Conservation (phyloP, 257 asterid species). For the Rhazya stricta region DNA sequence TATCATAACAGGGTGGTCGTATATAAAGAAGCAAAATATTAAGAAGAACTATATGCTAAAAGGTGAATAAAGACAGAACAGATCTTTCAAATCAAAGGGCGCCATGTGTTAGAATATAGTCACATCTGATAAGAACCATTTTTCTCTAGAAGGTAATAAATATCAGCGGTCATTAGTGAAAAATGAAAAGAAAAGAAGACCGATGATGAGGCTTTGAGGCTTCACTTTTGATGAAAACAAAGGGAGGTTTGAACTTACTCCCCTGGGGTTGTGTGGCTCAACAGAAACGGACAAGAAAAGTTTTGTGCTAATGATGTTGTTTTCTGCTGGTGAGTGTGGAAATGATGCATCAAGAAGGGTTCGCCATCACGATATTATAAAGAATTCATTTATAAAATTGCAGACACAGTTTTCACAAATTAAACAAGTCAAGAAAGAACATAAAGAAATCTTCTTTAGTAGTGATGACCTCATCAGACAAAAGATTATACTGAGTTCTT, state of each 20-base stretch:
- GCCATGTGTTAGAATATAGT: constrained; percentile 48
- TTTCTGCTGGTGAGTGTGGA: constrained; percentile 39
- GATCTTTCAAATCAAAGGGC: constrained; percentile 31
- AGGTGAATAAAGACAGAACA: constrained; percentile 11
- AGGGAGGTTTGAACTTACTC: constrained; percentile 15
- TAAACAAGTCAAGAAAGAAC: background rate
- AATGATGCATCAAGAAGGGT: constrained; percentile 28
- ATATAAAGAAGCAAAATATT: constrained; percentile 2
- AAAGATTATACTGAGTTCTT: background rate
- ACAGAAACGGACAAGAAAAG: constrained; percentile 42
- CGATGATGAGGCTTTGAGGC: constrained; percentile 31
- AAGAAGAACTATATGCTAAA: background rate
- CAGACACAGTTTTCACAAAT: constrained; percentile 9
- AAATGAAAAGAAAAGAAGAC: constrained; percentile 4
- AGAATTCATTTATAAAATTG: background rate
- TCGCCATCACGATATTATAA: constrained; percentile 5
- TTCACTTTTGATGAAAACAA: constrained; percentile 25
- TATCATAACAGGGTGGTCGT: constrained; percentile 19
- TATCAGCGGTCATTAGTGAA: background rate
- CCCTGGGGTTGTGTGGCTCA: background rate
- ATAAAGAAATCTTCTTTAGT: background rate
- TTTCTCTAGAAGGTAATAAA: constrained; percentile 33
- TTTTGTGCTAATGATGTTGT: constrained; percentile 49
- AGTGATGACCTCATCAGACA: constrained; percentile 2
- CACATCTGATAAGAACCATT: constrained; percentile 37